Evolutionary conservation across 148 eudicot genomes (phyloP), one percentile per base, ranked within the genome.

Genomic region (Heliosperma pusillum): DNA sequence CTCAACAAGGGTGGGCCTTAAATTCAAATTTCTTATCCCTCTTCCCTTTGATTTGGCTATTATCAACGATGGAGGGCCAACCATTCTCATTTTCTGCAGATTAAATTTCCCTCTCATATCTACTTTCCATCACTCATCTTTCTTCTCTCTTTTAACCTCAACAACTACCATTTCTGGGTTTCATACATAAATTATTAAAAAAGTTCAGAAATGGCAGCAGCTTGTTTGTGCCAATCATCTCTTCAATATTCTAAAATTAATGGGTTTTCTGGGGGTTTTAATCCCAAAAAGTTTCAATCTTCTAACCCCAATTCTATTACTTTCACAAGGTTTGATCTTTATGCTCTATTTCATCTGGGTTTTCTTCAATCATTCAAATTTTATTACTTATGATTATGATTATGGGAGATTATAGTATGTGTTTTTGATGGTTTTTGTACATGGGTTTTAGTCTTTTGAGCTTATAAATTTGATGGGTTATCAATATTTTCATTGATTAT

Each of bases 141-240:
- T 47, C 55, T 50, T 20, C 20, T 19, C 57, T 60, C 57, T 58
- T 56, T 67, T 66, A 24, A 29, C 59, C 50, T 50, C 57, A 59
- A 30, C 9, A 29, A 73, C 30, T 24, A 21, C 53, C 36, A 21
- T 66, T 70, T 36, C 40, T 33, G 22, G n/a, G 13, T 44, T 13
- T 42, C 10, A 2, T 22, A 16, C 22, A 21, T 1, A 55, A 47
- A 30, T 36, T 36, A 77, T 25, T 44, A 22, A 58, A 27, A 22
- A 11, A 7, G 19, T 20, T 71, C 47, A 71, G 40, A 62, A 73
- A 87, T 83, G 93, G 71, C 88, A 61, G 74, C 91, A 63, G 80
- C 92, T 76, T 89, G 86, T 30, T 77, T 91, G 82, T 86, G 90
- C 72, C 88, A 90, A 73, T 91, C 90, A 72, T 84, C 93, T 78